Evolutionary conservation across 192 early-diverging fungal species (phyloP), one percentile per base, ranked within the genome.

Genomic region (Backusella tarrabulga): DNA sequence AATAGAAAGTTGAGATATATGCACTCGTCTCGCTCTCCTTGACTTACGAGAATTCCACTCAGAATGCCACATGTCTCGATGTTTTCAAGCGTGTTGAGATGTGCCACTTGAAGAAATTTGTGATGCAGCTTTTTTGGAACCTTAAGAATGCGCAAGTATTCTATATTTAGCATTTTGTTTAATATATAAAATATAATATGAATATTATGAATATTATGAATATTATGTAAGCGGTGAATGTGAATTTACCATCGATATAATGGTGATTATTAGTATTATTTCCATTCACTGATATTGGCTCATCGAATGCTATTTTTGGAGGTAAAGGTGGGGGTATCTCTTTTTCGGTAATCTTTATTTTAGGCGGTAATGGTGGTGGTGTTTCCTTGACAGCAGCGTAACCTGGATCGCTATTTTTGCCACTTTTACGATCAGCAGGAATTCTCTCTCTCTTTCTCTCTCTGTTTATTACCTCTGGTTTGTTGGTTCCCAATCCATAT

Each of bases 41-140:
- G 4, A 12, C 83, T 74, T 79, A 93, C 88, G 69, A 96, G 80
- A 52, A 78, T 86, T 34, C 96, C 96, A 72, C 89, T 92, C 11
- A 97, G 83, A 21, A 97, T 91, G 1, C 93, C 96, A 81, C 95
- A 96, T 2, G 96, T 97, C 76, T 97, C 96, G 14, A 97, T 80
- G 73, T 97, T 97, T 36, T 87, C 84, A 3, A 72, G 68, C 0
- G 96, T 97, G 78, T 97, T 96, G 2, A 35, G 54, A 6, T 80
- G 74, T 3, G 96, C 95, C 67, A 96, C 88, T 72, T 84, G 80
- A 42, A 94, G 76, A 71, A 97, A 97, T 32, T 86, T 85, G 4
- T 91, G 86, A 19, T 91, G 79, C n/a, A 97, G 79, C 6, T 85
- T 83, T n/a, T 79, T 75, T 41, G 95, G 95, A 12, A 96, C 73